Evolutionary conservation across 257 asterid species (phyloP).

Genomic region (Solanum paucissectum): DNA sequence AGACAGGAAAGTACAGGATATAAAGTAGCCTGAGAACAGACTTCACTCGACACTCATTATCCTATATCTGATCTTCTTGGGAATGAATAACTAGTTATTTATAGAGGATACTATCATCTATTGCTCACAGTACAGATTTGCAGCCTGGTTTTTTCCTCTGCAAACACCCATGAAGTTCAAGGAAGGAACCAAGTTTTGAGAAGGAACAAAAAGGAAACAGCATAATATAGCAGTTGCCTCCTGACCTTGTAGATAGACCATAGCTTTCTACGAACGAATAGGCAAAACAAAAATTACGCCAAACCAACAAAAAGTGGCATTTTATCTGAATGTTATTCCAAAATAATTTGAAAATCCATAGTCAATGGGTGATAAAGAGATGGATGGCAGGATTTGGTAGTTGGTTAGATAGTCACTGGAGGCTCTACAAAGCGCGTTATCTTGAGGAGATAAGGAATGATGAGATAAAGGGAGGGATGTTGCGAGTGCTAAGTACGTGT

Average conservation of each 20-base stretch:
- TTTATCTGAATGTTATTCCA: not conserved
- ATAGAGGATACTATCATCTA: not conserved
- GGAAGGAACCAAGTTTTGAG: not conserved
- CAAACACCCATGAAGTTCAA: not conserved
- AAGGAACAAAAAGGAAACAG: not conserved
- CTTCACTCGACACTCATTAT: not conserved
- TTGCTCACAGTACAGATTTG: not conserved
- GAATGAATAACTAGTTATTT: not conserved
- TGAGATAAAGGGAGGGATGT: not conserved
- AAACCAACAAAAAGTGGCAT: not conserved
- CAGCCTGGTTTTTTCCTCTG: not conserved
- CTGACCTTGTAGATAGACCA: not conserved
- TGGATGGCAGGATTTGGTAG: not conserved
- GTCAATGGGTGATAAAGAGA: not conserved
- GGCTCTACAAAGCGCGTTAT: not conserved
- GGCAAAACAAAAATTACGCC: not conserved
- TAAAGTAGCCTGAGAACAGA: not conserved
- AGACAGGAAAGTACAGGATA: not conserved
- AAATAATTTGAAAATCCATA: not conserved
- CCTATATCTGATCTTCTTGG: not conserved
- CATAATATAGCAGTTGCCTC: not conserved
- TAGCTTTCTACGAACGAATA: not conserved
- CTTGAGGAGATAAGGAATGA: not conserved
- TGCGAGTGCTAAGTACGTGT: not conserved
- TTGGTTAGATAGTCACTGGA: not conserved